A percentile compares a stretch with the other conserved stretches of the same genome.
phyloP scores from a whole-genome alignment of 805 yeast species.

The Yarrowia sp. region DNA sequence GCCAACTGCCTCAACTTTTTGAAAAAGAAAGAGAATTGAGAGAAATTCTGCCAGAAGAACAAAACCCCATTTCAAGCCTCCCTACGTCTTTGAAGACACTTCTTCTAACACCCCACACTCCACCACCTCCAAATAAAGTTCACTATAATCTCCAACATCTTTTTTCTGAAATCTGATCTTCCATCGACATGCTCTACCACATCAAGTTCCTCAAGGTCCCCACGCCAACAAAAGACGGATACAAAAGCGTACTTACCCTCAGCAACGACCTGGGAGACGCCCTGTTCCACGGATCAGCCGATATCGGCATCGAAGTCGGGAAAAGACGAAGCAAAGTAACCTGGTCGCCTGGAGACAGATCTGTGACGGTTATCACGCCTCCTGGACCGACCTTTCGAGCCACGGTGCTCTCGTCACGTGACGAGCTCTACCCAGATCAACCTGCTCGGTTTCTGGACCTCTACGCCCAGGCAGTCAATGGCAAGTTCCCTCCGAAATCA shows the following conservation, averaged over 20 bases:
- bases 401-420: background rate
- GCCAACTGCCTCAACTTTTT: no score
- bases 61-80: no score
- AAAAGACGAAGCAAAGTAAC: background rate
- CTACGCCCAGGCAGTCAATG: background rate
- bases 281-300: constrained; percentile 40
- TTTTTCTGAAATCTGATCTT: background rate
- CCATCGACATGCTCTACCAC: constrained; percentile 38
- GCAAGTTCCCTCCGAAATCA: background rate
- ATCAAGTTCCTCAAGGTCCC: constrained; percentile 42
- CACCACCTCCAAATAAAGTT: constrained; percentile 36
- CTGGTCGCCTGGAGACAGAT: background rate
- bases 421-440: background rate
- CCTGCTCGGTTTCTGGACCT: background rate
- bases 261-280: constrained; percentile 46
- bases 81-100: background rate
- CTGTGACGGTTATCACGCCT: background rate
- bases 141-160: background rate
- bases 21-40: no score
- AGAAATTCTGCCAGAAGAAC: no score
- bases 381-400: background rate
- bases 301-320: constrained; percentile 10
- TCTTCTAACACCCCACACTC: background rate
- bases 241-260: constrained; percentile 34
- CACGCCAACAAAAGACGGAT: background rate